A percentile compares a stretch with the other conserved stretches of the same genome.
These are phyloP conservation scores for Botrytis deweyae DNA, from an alignment of 2,329 filamentous ascomycete genomes.

Conservation along the genomic window DNA sequence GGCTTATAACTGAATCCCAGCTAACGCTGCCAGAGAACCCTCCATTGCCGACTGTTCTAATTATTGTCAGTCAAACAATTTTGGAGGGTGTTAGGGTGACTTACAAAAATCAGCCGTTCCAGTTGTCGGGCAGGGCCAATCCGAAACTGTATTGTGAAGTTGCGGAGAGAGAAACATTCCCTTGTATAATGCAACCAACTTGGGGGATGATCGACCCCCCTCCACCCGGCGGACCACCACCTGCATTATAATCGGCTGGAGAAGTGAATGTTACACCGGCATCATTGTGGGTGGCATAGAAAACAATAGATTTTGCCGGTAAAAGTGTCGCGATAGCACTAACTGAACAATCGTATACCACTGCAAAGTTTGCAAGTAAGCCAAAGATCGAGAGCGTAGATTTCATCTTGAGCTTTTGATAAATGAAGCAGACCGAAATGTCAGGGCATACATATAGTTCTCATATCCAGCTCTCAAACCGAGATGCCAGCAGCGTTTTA, in stretches of 20 bases:
- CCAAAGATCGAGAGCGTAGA: neutral
- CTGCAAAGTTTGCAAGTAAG: neutral
- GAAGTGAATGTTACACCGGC: neutral
- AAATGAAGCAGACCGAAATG: neutral
- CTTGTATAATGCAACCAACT: too few relatives aligned
- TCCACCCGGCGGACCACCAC: too few relatives aligned
- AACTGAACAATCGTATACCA: neutral
- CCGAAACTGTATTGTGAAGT: too few relatives aligned
- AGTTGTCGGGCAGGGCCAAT: too few relatives aligned
- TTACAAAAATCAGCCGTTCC: too few relatives aligned
- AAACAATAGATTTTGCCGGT: neutral
- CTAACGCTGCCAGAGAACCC: too few relatives aligned
- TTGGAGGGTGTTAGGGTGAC: too few relatives aligned
- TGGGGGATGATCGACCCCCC: too few relatives aligned
- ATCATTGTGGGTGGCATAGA: neutral
- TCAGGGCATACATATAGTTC: neutral
- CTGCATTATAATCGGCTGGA: neutral
- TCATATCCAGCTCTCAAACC: neutral
- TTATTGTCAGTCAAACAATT: too few relatives aligned
- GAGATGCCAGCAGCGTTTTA: neutral
- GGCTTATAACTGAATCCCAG: too few relatives aligned
- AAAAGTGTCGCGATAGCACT: neutral
- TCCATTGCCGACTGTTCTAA: too few relatives aligned
- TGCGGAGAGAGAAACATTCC: too few relatives aligned
- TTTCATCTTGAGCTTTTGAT: neutral